phyloP scores from a whole-genome alignment of 495 filamentous ascomycete species.

The Parmelia sp. region DNA sequence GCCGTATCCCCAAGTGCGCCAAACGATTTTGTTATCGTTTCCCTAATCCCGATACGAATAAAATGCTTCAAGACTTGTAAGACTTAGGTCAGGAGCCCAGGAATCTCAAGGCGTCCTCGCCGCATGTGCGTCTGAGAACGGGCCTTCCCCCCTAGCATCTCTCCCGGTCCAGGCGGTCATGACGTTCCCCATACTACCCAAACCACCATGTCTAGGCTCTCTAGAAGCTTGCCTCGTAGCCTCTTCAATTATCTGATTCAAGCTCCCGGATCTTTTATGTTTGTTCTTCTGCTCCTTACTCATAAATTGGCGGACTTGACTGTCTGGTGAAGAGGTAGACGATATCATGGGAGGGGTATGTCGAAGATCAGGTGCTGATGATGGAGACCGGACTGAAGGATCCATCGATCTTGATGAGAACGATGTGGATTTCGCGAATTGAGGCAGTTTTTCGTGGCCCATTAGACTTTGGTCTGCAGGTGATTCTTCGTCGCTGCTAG shows the following conservation, averaged over 20 bases:
- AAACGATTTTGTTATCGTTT: neutral
- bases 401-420: constrained; percentile 16
- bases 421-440: constrained; percentile 20
- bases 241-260: constrained; percentile 31
- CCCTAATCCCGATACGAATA: neutral
- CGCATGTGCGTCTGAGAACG: constrained; percentile 27
- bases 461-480: constrained; percentile 29
- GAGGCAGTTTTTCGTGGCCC: constrained; percentile 26
- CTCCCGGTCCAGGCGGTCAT: constrained; percentile 20
- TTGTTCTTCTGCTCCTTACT: constrained; percentile 20
- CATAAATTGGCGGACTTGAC: constrained; percentile 8
- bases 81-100: neutral
- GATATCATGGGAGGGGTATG: constrained; percentile 14
- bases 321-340: constrained; percentile 23
- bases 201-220: constrained; percentile 28
- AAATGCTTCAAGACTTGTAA: neutral
- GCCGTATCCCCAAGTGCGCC: neutral
- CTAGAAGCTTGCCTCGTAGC: constrained; percentile 26
- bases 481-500: constrained; percentile 29
- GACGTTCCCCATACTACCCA: constrained; percentile 26
- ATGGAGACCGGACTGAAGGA: constrained; percentile 21
- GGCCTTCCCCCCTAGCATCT: constrained; percentile 19
- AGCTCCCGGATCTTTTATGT: constrained; percentile 29
- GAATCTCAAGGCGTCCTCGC: constrained; percentile 25
- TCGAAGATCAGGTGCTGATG: constrained; percentile 27